These are phyloP conservation scores for Penicillium palitans DNA, from an alignment of 2,329 filamentous ascomycete genomes.

Conservation along the genomic window DNA sequence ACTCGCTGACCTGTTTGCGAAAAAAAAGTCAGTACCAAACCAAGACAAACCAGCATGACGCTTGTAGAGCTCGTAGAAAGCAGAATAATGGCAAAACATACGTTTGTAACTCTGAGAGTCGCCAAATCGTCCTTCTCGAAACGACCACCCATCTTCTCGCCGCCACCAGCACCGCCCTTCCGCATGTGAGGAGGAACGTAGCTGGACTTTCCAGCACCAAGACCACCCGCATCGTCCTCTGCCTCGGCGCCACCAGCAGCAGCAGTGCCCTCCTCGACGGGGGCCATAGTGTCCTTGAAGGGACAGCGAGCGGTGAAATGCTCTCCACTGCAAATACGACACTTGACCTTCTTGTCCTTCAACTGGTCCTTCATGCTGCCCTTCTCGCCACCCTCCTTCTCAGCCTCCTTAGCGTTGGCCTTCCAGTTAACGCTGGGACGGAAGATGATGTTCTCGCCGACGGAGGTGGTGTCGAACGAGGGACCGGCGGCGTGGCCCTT, in stretches of 20 bases:
- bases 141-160: conserved; percentile 88
- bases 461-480: conserved; percentile 82
- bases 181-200: conserved; percentile 95
- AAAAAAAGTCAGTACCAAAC: conserved; percentile 13
- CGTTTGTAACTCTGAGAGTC: conserved; percentile 95
- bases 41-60: not conserved
- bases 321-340: conserved; percentile 96
- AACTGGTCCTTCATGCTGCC: conserved; percentile 67
- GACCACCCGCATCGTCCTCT: conserved; percentile 53
- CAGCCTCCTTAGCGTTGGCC: conserved; percentile 75
- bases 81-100: conserved; percentile 52
- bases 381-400: conserved; percentile 54
- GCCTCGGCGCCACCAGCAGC: conserved; percentile 49
- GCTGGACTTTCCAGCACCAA: conserved; percentile 70
- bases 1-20: conserved; percentile 74
- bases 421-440: conserved; percentile 91
- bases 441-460: conserved; percentile 99
- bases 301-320: conserved; percentile 99
- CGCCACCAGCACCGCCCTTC: conserved; percentile 58
- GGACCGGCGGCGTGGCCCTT: conserved; percentile 82
- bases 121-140: conserved; percentile 96
- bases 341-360: conserved; percentile 99
- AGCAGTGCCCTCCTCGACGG: conserved; percentile 47
- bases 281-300: conserved; percentile 99
- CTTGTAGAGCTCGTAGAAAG: not conserved